Evolutionary conservation across 352 stramenopile genomes (phyloP).

Genomic region (Lagenidium sp.): DNA sequence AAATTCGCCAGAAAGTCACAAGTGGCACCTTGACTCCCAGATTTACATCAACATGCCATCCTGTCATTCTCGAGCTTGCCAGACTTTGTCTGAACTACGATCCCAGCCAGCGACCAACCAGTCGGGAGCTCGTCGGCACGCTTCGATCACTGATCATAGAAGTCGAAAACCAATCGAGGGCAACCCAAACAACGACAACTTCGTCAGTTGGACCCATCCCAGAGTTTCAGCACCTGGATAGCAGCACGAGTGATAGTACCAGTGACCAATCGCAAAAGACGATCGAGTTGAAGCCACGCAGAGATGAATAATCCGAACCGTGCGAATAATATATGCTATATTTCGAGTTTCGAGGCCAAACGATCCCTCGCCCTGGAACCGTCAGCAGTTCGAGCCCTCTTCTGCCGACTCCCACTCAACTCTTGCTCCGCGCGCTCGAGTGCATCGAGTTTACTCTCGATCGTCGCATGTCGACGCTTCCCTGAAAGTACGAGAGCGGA

Average conservation of each 20-base stretch:
- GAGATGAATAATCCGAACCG: slow-evolving; percentile 1
- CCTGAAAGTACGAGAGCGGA: no score
- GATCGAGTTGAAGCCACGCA: slow-evolving; percentile 19
- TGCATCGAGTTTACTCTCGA: slow-evolving; percentile 28
- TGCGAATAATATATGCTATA: background rate
- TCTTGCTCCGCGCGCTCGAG: slow-evolving; percentile 31
- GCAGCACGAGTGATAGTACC: slow-evolving; percentile 10
- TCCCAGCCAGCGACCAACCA: slow-evolving; percentile 18
- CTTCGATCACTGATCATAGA: slow-evolving; percentile 16
- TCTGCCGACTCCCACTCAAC: background rate
- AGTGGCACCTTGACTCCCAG: slow-evolving; percentile 16
- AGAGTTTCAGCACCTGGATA: slow-evolving; percentile 4
- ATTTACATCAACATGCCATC: slow-evolving; percentile 21
- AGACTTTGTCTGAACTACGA: slow-evolving; percentile 23
- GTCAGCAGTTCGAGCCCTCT: background rate
- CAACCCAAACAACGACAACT: slow-evolving; percentile 1
- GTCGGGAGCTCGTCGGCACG: slow-evolving; percentile 9
- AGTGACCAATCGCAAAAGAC: slow-evolving; percentile 17
- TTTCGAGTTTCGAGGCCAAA: slow-evolving; percentile 7
- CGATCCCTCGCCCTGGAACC: background rate
- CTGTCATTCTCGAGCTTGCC: slow-evolving; percentile 17
- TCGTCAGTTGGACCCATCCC: slow-evolving; percentile 7
- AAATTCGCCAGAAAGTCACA: slow-evolving; percentile 29
- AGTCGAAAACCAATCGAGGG: slow-evolving; percentile 8
- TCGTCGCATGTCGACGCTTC: no score